These are phyloP conservation scores for Aspergillus sp. DNA, from an alignment of 2,329 filamentous ascomycete species.

Conservation along the genomic window DNA sequence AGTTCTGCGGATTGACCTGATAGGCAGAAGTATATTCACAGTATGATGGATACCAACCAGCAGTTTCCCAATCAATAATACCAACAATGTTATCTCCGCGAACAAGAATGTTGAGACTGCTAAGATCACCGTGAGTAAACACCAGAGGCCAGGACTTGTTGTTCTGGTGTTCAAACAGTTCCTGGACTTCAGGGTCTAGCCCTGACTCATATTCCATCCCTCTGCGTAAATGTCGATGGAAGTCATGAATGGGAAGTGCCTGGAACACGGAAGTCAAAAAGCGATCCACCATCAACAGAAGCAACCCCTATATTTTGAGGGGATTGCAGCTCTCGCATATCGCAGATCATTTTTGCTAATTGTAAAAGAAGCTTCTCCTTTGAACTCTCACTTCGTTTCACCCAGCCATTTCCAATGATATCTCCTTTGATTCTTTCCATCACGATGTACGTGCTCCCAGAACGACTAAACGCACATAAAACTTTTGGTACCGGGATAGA, in stretches of 20 bases:
- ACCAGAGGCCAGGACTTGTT: conserved; percentile 30
- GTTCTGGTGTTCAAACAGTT: conserved; percentile 33
- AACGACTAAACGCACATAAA: conserved; percentile 33
- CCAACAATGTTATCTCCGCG: conserved; percentile 42
- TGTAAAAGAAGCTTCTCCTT: conserved; percentile 36
- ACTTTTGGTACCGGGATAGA: conserved; percentile 40
- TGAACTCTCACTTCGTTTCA: conserved; percentile 26
- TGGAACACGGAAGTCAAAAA: conserved; percentile 32
- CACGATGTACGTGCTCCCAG: conserved; percentile 34
- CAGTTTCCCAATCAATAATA: conserved; percentile 30
- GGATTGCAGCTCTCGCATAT: conserved; percentile 31
- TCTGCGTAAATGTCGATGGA: conserved; percentile 35
- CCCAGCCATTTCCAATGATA: conserved; percentile 31
- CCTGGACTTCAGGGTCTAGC: conserved; percentile 24
- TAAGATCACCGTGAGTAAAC: conserved; percentile 53
- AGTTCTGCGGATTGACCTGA: conserved; percentile 41
- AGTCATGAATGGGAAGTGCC: conserved; percentile 29
- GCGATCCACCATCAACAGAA: conserved; percentile 29
- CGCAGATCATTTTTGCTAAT: conserved; percentile 23
- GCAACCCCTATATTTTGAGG: conserved; percentile 23
- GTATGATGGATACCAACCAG: conserved; percentile 31
- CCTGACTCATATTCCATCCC: conserved; percentile 27
- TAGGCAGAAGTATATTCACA: conserved; percentile 36
- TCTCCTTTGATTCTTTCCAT: conserved; percentile 42
- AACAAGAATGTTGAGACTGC: conserved; percentile 35